Evolutionary conservation across 164 flowering plant genomes (phyloP).

Genomic region (Vitis rupestris): DNA sequence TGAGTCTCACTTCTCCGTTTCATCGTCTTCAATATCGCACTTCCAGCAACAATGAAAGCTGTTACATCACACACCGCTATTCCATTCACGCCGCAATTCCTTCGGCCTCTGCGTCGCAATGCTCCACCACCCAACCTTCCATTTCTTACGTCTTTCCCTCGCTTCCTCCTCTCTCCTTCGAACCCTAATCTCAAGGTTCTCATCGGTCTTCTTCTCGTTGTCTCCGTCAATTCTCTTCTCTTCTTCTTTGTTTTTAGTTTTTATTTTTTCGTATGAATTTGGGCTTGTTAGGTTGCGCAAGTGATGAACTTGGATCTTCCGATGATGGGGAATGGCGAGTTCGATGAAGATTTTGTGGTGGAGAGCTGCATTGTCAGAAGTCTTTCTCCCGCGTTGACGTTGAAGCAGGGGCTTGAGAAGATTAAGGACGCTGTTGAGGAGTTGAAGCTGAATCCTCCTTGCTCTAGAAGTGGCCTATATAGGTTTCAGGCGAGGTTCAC

Average conservation of each 20-base stretch:
- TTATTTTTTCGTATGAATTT: background rate
- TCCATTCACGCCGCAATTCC: background rate
- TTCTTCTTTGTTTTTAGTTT: background rate
- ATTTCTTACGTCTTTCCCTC: constrained; percentile 12
- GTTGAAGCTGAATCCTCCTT: constrained; percentile 59
- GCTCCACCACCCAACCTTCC: constrained; percentile 4
- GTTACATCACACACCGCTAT: too few species aligned
- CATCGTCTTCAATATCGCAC: too few species aligned
- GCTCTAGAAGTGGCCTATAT: constrained; percentile 48
- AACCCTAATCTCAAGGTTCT: constrained; percentile 20
- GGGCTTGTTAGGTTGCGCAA: constrained; percentile 16
- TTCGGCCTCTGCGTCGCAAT: constrained; percentile 4
- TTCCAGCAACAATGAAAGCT: too few species aligned
- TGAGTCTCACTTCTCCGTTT: too few species aligned
- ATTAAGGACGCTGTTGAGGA: constrained; percentile 59
- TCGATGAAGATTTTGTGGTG: constrained; percentile 43
- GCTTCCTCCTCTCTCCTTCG: constrained; percentile 8
- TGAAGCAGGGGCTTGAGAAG: constrained; percentile 5
- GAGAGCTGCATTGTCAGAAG: constrained; percentile 60
- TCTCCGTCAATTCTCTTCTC: too few species aligned
- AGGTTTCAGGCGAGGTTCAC: constrained; percentile 64
- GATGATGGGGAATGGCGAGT: constrained; percentile 11
- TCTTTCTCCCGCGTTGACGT: constrained; percentile 71
- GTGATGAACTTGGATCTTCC: constrained; percentile 31
- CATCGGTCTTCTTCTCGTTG: background rate